These are phyloP conservation scores for Knoxdaviesia proteae DNA, from an alignment of 2,329 filamentous ascomycete species.

Conservation along the genomic window DNA sequence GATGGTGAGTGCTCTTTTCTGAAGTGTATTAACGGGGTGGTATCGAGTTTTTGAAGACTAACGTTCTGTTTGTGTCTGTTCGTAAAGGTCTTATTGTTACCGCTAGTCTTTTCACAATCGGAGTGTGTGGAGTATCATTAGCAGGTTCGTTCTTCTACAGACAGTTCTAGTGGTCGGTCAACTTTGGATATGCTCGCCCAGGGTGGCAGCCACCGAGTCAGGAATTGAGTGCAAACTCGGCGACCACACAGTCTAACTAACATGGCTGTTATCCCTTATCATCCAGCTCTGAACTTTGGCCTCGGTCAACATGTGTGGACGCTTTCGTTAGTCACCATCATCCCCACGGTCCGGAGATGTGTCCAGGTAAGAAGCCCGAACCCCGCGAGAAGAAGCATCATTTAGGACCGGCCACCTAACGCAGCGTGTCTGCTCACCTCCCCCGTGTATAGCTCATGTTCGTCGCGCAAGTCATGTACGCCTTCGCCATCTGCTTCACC, in stretches of 20 bases:
- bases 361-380: not conserved
- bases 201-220: too few species aligned
- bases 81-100: not conserved
- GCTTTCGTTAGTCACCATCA: not conserved
- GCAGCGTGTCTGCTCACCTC: not conserved
- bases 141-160: not conserved
- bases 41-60: too few species aligned
- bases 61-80: too few species aligned
- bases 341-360: not conserved
- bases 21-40: not conserved
- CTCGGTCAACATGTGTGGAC: slow-evolving; percentile 3
- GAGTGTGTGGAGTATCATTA: not conserved
- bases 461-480: slow-evolving; percentile 12
- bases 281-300: slow-evolving; percentile 2
- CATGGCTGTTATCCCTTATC: not conserved
- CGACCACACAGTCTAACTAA: not conserved
- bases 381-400: not conserved
- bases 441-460: slow-evolving; percentile 8
- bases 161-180: not conserved
- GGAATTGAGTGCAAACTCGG: too few species aligned
- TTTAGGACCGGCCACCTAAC: not conserved
- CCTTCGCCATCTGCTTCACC: slow-evolving; percentile 11
- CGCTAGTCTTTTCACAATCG: not conserved
- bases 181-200: too few species aligned
- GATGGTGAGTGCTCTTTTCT: slow-evolving; percentile 2